Evolutionary conservation across 1,139 yeast species (phyloP).

Genomic region (Lizanozyma gosingica): DNA sequence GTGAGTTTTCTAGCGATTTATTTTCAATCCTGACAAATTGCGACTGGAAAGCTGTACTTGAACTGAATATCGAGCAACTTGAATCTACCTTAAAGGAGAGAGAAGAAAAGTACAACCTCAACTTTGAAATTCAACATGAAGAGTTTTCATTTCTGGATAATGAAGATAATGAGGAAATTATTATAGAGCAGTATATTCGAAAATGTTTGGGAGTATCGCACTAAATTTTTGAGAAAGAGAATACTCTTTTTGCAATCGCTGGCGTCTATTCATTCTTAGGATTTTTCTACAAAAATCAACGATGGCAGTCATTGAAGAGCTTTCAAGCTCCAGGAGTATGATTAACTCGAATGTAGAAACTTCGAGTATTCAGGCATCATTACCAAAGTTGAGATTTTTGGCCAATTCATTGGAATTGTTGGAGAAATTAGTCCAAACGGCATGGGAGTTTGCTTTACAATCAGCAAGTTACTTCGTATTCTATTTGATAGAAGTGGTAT

Average conservation of each 20-base stretch:
- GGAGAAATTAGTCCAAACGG: not conserved
- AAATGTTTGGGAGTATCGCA: too few relatives aligned
- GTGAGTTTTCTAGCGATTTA: not conserved
- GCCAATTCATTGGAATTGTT: not conserved
- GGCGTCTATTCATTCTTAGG: too few relatives aligned
- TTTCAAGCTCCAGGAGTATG: too few relatives aligned
- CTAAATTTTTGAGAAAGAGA: too few relatives aligned
- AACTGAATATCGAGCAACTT: not conserved
- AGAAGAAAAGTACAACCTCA: not conserved
- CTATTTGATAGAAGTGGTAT: not conserved
- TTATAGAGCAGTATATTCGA: too few relatives aligned
- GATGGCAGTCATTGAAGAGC: too few relatives aligned
- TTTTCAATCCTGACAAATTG: not conserved
- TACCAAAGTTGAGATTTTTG: not conserved
- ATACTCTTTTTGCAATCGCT: too few relatives aligned
- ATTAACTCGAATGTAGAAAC: too few relatives aligned
- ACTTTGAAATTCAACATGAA: not conserved
- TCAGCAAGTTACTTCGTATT: not conserved
- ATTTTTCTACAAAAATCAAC: too few relatives aligned
- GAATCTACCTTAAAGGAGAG: not conserved
- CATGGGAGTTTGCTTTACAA: not conserved
- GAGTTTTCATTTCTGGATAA: too few relatives aligned
- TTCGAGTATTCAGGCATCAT: too few relatives aligned
- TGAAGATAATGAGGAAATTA: too few relatives aligned
- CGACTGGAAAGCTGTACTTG: not conserved